Base-by-base conservation (phyloP, 192 early-diverging fungal genomes). In the Backusella tarrabulga region DNA sequence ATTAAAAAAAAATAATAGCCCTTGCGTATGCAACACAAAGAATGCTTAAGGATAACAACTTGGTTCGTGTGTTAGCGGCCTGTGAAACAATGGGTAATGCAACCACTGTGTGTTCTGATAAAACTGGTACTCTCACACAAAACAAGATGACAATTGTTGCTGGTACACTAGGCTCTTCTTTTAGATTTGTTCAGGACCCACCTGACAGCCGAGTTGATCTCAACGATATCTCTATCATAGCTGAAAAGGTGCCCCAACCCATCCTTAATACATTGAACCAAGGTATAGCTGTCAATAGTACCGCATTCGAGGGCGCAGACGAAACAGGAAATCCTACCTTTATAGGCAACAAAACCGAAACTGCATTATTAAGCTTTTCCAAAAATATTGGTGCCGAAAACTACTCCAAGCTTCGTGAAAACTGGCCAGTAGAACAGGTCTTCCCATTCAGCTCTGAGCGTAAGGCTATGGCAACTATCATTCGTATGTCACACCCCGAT, bases 11-110 rank as follows among this genome's bases (percentile, higher is more conserved):
- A 32, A 71, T 8, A 9, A 32, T 76, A 76, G 93, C 98, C 2
- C 87, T 99, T 56, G 97, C 97, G 1, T 94, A 95, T 83, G 97
- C 97, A 4, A 99, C 98, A 15, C 91, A 91, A 41, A 85, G 92
- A 15, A 99, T 99, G 98, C 81, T 99, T 67, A 95, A 96, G 70
- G 97, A 99, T 83, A 97, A 97, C 75, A 99, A 99, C 84, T 85
- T 99, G 23, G 98, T 99, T 34, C 92, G 98, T 32, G 92, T 99
- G 67, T 86, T 99, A 14, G 92, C 94, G 34, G 95, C 98, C 7
- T 99, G 98, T 83, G 98, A 99, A 83, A 98, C 97, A 29, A 99
- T 99, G 98, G 93, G 93, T 68, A 97, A 97, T 78, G 98, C 98
- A 11, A 99, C 97, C 11, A 98, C 97, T 1, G 91, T 99, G 29